These are phyloP conservation scores for Diplocarpon rosae DNA, from an alignment of 2,329 filamentous ascomycete genomes.

Conservation along the genomic window DNA sequence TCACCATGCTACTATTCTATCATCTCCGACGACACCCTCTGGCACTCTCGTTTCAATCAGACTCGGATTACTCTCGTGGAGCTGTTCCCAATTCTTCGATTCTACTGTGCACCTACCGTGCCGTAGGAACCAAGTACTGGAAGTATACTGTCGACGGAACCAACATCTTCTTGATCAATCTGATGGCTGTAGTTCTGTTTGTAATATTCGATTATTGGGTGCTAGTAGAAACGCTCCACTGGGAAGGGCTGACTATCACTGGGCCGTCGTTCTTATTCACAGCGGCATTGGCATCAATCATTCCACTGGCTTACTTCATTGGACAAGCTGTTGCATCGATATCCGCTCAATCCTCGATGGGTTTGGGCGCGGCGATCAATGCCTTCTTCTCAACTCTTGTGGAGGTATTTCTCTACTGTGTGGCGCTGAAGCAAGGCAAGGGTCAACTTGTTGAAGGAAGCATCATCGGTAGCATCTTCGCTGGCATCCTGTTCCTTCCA, in stretches of 20 bases:
- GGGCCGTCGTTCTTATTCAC: conserved; percentile 79
- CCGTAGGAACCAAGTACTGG: conserved; percentile 92
- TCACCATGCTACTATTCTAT: conserved; percentile 78
- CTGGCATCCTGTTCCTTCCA: conserved; percentile 86
- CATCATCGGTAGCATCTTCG: conserved; percentile 95
- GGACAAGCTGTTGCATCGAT: conserved; percentile 97
- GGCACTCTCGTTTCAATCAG: conserved; percentile 85
- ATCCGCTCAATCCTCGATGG: conserved; percentile 97
- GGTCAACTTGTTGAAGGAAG: conserved; percentile 88
- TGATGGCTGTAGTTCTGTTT: conserved; percentile 87
- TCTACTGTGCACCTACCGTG: conserved; percentile 90
- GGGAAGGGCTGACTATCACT: conserved; percentile 62
- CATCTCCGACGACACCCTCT: conserved; percentile 88
- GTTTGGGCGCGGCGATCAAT: conserved; percentile 90
- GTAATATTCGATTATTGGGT: conserved; percentile 89
- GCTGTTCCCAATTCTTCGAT: conserved; percentile 71
- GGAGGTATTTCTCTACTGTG: conserved; percentile 94
- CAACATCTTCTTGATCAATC: conserved; percentile 97
- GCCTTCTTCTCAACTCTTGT: conserved; percentile 97
- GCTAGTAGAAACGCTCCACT: conserved; percentile 54
- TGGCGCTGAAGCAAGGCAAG: conserved; percentile 87
- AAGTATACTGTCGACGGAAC: conserved; percentile 98
- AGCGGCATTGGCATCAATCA: conserved; percentile 79
- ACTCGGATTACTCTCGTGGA: conserved; percentile 61
- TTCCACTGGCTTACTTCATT: conserved; percentile 95